phyloP scores from a whole-genome alignment of 1,139 yeast species.

The Yamadazyma kanchanaburiensis region DNA sequence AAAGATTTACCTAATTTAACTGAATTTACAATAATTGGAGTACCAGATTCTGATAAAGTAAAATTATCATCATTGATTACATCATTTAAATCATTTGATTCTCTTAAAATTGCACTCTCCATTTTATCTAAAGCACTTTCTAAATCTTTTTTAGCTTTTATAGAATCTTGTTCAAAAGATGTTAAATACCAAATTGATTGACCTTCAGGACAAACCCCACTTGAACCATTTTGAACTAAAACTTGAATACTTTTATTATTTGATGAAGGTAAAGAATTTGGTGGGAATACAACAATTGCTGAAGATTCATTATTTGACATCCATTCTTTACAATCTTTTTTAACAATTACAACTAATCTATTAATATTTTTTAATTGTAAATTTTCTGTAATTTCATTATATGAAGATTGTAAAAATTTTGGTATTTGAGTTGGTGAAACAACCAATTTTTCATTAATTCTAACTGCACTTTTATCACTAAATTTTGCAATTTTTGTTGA shows the following conservation, averaged over 20 bases:
- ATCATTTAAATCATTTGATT: constrained; percentile 50
- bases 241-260: constrained; percentile 80
- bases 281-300: constrained; percentile 93
- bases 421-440: constrained; percentile 72
- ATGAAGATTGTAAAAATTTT: constrained; percentile 34
- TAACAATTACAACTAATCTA: constrained; percentile 77
- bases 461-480: constrained; percentile 72
- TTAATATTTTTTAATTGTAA: constrained; percentile 53
- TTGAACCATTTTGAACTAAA: constrained; percentile 80
- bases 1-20: constrained; percentile 83
- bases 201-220: constrained; percentile 87
- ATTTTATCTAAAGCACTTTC: constrained; percentile 77
- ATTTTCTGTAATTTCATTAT: constrained; percentile 31
- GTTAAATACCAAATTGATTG: constrained; percentile 90
- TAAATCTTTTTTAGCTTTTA: constrained; percentile 68
- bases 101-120: constrained; percentile 78
- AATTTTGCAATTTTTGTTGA: constrained; percentile 63
- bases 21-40: constrained; percentile 65
- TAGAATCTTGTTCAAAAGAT: constrained; percentile 66
- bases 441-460: constrained; percentile 73
- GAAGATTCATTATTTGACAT: constrained; percentile 79
- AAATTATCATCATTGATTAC: constrained; percentile 54
- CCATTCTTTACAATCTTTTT: constrained; percentile 90
- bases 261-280: constrained; percentile 64
- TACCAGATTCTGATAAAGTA: constrained; percentile 52